Conservation (phyloP, 2,329 filamentous ascomycete genomes). For the Apiospora arundinis region DNA sequence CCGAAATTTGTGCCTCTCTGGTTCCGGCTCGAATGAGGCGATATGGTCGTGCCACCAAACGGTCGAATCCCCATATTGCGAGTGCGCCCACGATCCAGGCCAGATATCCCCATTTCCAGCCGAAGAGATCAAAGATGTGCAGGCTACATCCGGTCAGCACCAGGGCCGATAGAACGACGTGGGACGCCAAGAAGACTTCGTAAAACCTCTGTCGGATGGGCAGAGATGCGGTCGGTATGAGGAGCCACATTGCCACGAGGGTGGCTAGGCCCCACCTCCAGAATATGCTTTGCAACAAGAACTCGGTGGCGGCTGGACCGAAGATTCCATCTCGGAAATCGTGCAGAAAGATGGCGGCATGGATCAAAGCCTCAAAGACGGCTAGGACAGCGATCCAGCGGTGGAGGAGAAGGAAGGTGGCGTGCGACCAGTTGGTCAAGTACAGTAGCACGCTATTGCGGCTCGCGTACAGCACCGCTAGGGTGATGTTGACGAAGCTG, state of each 20-base stretch:
- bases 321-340: slow-evolving; percentile 28
- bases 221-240: slow-evolving; percentile 22
- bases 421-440: slow-evolving; percentile 45
- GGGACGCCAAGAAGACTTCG: slow-evolving; percentile 29
- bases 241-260: not conserved
- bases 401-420: slow-evolving; percentile 45
- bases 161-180: slow-evolving; percentile 27
- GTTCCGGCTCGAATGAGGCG: not conserved
- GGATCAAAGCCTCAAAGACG: slow-evolving; percentile 35
- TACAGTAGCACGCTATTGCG: slow-evolving; percentile 47
- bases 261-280: not conserved
- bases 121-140: not conserved
- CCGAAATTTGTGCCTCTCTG: not conserved
- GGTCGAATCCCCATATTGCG: slow-evolving; percentile 48
- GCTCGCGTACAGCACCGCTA: slow-evolving; percentile 42
- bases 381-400: slow-evolving; percentile 39
- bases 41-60: slow-evolving; percentile 43
- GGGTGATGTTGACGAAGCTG: slow-evolving; percentile 36
- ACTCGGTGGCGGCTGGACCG: too few species aligned
- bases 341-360: slow-evolving; percentile 32
- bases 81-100: slow-evolving; percentile 33
- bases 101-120: slow-evolving; percentile 24
- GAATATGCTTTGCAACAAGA: not conserved
- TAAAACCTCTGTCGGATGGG: slow-evolving; percentile 33
- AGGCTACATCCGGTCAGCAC: not conserved